These are phyloP conservation scores for Allodekkera sacchari DNA, from an alignment of 805 yeast species.

Conservation along the genomic window DNA sequence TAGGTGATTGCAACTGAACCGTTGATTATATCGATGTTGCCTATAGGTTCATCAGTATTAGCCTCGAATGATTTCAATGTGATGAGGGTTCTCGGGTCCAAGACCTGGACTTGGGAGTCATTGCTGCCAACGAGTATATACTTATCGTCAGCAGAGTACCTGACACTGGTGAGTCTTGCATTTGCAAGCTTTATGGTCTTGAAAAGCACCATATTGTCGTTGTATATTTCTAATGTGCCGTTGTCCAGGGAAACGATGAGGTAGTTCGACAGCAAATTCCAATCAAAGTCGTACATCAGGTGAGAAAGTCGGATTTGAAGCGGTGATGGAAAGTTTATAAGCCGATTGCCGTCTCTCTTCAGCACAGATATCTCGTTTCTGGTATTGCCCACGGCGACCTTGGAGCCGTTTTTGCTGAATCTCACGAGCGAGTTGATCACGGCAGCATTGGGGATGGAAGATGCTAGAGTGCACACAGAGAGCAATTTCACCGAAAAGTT, in stretches of 20 bases:
- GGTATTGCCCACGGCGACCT: slow-evolving; percentile 30
- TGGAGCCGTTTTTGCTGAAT: slow-evolving; percentile 34
- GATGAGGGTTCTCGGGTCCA: slow-evolving; percentile 29
- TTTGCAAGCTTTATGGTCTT: too few species aligned
- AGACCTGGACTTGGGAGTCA: slow-evolving; percentile 38
- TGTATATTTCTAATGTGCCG: slow-evolving; percentile 28
- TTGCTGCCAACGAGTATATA: slow-evolving; percentile 34
- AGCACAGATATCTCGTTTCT: slow-evolving; percentile 25
- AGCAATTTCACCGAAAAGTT: slow-evolving; percentile 23
- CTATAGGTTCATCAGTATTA: slow-evolving; percentile 33
- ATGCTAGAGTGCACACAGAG: too few species aligned
- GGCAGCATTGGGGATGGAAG: too few species aligned
- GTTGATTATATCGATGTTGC: slow-evolving; percentile 31
- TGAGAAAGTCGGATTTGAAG: too few species aligned
- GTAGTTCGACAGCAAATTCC: slow-evolving; percentile 22
- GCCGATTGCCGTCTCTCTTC: slow-evolving; percentile 20
- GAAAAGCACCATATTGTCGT: too few species aligned
- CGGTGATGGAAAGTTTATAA: slow-evolving; percentile 8
- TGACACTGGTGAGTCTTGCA: slow-evolving; percentile 30
- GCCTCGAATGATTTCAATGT: slow-evolving; percentile 24
- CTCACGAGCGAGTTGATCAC: too few species aligned
- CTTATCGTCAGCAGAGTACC: slow-evolving; percentile 31
- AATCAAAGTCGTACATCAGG: slow-evolving; percentile 31
- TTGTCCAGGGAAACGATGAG: slow-evolving; percentile 29
- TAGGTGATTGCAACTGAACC: slow-evolving; percentile 31